phyloP scores from a whole-genome alignment of 169 alveolate species.

The Plasmodium yoelii region DNA sequence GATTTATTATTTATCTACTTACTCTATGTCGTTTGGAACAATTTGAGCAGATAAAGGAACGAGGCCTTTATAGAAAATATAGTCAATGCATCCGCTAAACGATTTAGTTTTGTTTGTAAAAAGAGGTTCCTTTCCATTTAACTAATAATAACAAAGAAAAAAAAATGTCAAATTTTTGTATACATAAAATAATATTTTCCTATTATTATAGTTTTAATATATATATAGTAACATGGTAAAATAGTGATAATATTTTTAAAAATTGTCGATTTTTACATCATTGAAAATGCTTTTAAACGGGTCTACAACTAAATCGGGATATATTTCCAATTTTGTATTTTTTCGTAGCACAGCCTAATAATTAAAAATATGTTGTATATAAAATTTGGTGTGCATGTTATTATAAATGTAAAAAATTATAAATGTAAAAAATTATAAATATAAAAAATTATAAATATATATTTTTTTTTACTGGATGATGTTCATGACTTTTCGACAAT shows the following conservation, averaged over 20 bases:
- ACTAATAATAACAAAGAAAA: background rate
- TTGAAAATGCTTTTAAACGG: constrained; percentile 50
- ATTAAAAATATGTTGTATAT: background rate
- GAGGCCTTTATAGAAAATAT: constrained; percentile 44
- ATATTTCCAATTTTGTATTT: constrained; percentile 11
- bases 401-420: background rate
- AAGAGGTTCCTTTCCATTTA: constrained; percentile 52
- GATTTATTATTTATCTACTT: too few relatives aligned
- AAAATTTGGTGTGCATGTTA: background rate
- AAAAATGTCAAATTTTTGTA: background rate
- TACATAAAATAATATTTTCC: background rate
- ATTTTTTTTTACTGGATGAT: constrained; percentile 45
- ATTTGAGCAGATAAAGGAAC: constrained; percentile 40
- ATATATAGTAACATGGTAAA: background rate
- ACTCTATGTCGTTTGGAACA: constrained; percentile 28
- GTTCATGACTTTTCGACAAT: constrained; percentile 12
- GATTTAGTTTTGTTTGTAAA: constrained; percentile 44
- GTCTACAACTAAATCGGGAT: constrained; percentile 17
- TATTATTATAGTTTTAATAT: background rate
- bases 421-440: background rate
- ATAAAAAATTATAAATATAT: background rate
- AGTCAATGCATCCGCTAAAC: constrained; percentile 47
- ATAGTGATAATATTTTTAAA: background rate
- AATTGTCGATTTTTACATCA: constrained; percentile 10
- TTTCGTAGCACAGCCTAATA: constrained; percentile 37